Base-by-base conservation (phyloP, 129 eudicot genomes). In the Tagetes patula region DNA sequence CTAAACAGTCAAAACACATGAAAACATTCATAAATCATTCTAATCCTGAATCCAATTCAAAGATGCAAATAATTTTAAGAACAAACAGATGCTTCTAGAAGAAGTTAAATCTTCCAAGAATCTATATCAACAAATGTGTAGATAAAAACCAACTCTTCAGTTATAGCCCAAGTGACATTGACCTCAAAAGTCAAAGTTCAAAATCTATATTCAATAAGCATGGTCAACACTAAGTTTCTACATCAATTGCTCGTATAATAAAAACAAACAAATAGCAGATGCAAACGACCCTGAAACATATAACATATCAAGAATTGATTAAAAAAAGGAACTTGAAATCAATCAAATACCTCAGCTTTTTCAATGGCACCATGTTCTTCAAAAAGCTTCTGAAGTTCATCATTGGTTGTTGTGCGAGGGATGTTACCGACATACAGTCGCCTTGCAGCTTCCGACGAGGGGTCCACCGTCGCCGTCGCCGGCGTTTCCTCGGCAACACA, bases 361-460 rank as follows among this genome's bases (percentile, higher is more conserved):
- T 93, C 98, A 60, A 90, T 87, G 43, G 88, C 87, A 14, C 92
- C 98, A 58, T 93, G 96, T 74, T 89, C 92, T 72, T 87, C 84
- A 14, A 93, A 86, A 33, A 90, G 78, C 67, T 75, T 73, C 10
- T 56, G 78, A 32, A 93, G 87, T 85, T 90, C 91, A 58, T 89
- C 98, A 69, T 81, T 87, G 55, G 75, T 77, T 14, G 89, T 73
- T 27, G 81, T 87, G 37, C 98, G 74, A 3, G 98, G 98, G 76
- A 93, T 89, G 75, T 93, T 93, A 11, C 98, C 98, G 5, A 93
- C 88, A 73, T 89, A 89, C 52, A 93, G 69, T 68, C 84, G 56
- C 73, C 92, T 73, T 8, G 90, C 92, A 1, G 82, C 87, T 37
- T 75, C 92, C 36, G 91, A 80, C 14, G 96, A 75, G 1, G 88